These are phyloP conservation scores for Diplodia seriata DNA, from an alignment of 2,329 filamentous ascomycete genomes.

Conservation along the genomic window DNA sequence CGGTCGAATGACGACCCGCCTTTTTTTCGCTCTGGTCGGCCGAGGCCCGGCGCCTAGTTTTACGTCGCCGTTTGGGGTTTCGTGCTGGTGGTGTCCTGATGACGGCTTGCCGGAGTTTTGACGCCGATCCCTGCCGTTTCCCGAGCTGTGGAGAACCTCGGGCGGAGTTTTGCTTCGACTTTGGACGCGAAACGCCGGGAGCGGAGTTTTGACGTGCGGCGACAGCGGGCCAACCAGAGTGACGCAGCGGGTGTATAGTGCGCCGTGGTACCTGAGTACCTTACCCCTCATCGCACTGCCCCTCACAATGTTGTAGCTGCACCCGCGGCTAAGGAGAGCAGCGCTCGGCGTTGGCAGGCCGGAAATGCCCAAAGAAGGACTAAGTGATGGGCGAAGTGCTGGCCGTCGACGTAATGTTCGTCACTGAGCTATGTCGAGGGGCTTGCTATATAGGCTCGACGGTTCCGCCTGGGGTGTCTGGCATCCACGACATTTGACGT, in stretches of 20 bases:
- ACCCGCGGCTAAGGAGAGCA: slow-evolving; percentile 7
- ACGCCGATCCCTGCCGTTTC: neutral
- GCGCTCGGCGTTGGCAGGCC: neutral
- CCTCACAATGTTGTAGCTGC: neutral
- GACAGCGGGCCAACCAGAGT: neutral
- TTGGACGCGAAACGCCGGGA: neutral
- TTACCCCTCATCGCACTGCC: neutral
- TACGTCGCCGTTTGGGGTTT: neutral
- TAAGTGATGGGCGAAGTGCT: neutral
- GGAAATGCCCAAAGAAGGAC: neutral
- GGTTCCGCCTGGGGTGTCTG: too few species aligned
- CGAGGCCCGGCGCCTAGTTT: neutral
- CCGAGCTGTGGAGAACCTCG: neutral
- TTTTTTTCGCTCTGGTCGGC: neutral
- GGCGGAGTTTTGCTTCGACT: slow-evolving; percentile 8
- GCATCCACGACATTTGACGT: too few species aligned
- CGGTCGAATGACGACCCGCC: neutral
- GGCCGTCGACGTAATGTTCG: too few species aligned
- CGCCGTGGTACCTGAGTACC: neutral
- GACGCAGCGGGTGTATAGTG: neutral
- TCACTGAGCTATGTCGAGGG: too few species aligned
- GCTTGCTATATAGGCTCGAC: too few species aligned
- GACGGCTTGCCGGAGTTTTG: neutral
- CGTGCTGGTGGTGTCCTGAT: neutral
- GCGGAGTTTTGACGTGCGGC: neutral